Evolutionary conservation across 371 early-diverging fungal genomes (phyloP), one percentile per base, ranked within the genome.

Genomic region (Rhizopus arrhizus): DNA sequence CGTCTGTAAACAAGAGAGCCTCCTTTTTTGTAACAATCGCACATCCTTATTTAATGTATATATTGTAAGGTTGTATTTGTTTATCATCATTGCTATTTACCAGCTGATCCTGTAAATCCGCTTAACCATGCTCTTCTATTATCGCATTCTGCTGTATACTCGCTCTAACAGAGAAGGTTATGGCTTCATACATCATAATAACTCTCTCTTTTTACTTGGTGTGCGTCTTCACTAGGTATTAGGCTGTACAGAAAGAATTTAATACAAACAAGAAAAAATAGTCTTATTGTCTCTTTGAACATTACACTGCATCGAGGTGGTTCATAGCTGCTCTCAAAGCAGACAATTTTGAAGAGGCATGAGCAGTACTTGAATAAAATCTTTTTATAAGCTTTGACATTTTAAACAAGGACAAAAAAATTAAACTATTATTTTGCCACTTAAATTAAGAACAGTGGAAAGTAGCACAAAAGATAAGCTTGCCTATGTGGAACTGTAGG

Each of bases 91-190:
- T 7, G 28, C 13, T 56, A 6, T 33, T 47, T 78, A 73, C 93
- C 98, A 47, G 98, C 97, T 10, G 97, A 97, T 9, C 99, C 99
- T 52, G 91, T 93, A 71, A 99, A 99, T 16, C 95, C 95, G 2
- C 93, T 91, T 65, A 99, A 91, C 80, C 83, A 95, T 12, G 80
- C 82, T 13, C 99, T 86, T 34, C 98, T 86, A 58, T 81, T 84
- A 70, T 99, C 98, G 64, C 89, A 86, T 9, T 77, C 83, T 11
- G 96, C 94, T 53, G 95, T 90, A 65, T 97, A 99, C 75, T 99
- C 99, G 72, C 93, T 95, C 88, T 93, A 74, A n/a, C n/a, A 28
- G 4, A 0, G 31, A 40, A 31, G 4, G 3, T 8, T 55, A 42
- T 42, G n/a, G 3, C 8, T 42, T n/a, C n/a, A 34, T 15, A 41